Evolutionary conservation across 495 filamentous ascomycete species (phyloP).

Genomic region (Friedmanniomyces endolithicus): DNA sequence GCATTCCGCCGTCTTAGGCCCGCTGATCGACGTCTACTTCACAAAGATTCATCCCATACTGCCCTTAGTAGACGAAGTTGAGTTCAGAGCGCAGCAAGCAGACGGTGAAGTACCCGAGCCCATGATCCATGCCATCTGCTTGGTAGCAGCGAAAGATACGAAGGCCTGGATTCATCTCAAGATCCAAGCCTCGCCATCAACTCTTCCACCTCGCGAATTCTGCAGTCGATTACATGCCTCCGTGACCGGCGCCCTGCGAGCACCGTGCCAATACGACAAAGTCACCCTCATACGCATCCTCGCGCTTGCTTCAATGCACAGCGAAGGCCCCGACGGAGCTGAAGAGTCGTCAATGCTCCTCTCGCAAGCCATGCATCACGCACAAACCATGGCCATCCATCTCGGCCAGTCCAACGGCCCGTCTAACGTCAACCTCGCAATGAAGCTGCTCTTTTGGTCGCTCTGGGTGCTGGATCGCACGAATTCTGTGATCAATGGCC

Average conservation of each 20-base stretch:
- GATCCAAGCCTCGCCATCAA: conserved; percentile 16
- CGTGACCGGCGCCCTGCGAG: conserved; percentile 24
- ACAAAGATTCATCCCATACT: conserved; percentile 28
- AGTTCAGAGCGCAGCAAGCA: conserved; percentile 20
- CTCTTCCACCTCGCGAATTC: conserved; percentile 26
- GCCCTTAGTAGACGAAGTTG: conserved; percentile 24
- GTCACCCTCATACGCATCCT: conserved; percentile 30
- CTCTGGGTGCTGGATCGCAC: conserved; percentile 57
- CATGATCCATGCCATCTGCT: conserved; percentile 29
- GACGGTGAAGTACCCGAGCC: conserved; percentile 19
- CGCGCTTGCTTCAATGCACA: conserved; percentile 36
- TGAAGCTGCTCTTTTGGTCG: conserved; percentile 50
- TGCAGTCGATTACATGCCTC: conserved; percentile 24
- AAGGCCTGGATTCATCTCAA: conserved; percentile 22
- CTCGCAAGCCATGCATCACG: conserved; percentile 40
- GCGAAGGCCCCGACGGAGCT: conserved; percentile 33
- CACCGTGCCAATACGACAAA: conserved; percentile 25
- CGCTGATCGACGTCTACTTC: conserved; percentile 28
- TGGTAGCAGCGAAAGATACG: conserved; percentile 28
- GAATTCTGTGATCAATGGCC: conserved; percentile 49
- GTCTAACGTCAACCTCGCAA: conserved; percentile 23
- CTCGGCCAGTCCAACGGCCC: conserved; percentile 28
- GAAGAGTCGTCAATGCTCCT: conserved; percentile 33
- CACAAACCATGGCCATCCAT: conserved; percentile 55
- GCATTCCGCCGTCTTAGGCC: conserved; percentile 18